phyloP scores from a whole-genome alignment of 495 filamentous ascomycete genomes.

The Haplographium delicatum region DNA sequence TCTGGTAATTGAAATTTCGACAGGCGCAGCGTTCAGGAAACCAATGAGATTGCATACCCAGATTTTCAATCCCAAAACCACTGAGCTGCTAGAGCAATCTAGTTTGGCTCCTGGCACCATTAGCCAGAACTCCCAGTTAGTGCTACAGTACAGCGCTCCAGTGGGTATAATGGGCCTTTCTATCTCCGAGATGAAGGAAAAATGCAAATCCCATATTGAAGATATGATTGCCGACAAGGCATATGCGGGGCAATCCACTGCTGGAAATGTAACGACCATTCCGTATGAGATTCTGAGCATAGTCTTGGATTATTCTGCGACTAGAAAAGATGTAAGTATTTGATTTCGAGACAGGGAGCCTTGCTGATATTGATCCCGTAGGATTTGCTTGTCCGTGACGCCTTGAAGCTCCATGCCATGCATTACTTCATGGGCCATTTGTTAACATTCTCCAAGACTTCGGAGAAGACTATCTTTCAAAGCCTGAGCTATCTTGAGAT shows the following conservation, averaged over 20 bases:
- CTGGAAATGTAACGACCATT: conserved; percentile 35
- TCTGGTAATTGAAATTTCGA: conserved; percentile 35
- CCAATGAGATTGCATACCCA: conserved; percentile 37
- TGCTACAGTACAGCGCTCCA: conserved; percentile 33
- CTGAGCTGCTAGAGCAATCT: conserved; percentile 41
- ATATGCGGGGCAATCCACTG: conserved; percentile 41
- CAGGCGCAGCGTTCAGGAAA: conserved; percentile 34
- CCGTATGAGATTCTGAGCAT: conserved; percentile 37
- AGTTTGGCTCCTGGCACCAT: conserved; percentile 27
- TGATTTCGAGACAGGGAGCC: background rate
- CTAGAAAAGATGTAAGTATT: conserved; percentile 28
- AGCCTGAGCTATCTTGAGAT: conserved; percentile 24
- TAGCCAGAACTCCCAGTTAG: conserved; percentile 31
- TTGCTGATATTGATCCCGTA: background rate
- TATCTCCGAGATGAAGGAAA: conserved; percentile 34
- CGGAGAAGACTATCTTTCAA: conserved; percentile 30
- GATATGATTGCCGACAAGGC: conserved; percentile 34
- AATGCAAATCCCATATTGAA: conserved; percentile 37
- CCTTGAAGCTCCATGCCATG: conserved; percentile 43
- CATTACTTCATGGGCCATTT: conserved; percentile 46
- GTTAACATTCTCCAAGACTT: conserved; percentile 38
- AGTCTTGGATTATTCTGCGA: conserved; percentile 34
- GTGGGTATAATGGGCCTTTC: conserved; percentile 38
- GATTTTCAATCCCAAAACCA: conserved; percentile 40
- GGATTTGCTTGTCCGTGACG: conserved; percentile 37